Evolutionary conservation across 2,329 filamentous ascomycete species (phyloP).

Genomic region (Penicillium sp.): DNA sequence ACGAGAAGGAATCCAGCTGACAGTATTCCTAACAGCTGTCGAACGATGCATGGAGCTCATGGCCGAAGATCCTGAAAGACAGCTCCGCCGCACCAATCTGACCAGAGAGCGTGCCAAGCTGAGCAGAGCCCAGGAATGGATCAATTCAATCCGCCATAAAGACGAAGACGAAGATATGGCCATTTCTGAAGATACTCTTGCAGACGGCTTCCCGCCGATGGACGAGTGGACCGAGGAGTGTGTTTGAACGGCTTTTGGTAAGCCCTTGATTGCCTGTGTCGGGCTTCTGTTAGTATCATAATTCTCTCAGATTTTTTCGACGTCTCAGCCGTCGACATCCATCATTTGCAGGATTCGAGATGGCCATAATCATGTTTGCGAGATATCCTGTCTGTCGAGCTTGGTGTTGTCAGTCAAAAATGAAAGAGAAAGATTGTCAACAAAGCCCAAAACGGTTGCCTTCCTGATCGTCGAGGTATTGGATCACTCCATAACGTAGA

Average conservation of each 20-base stretch:
- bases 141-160: slow-evolving; percentile 15
- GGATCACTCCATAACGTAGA: too few relatives aligned
- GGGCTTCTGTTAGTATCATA: neutral
- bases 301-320: neutral
- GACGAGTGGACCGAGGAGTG: neutral
- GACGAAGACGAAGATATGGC: slow-evolving; percentile 9
- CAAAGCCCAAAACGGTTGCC: too few relatives aligned
- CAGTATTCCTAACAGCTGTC: slow-evolving; percentile 34
- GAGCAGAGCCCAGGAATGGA: slow-evolving; percentile 37
- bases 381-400: neutral
- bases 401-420: too few relatives aligned
- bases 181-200: neutral
- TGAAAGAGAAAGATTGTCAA: too few relatives aligned
- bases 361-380: neutral
- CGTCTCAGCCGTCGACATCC: neutral
- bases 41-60: slow-evolving; percentile 41
- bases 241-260: neutral
- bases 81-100: slow-evolving; percentile 33
- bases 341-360: neutral
- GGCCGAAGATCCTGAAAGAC: slow-evolving; percentile 40
- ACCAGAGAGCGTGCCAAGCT: slow-evolving; percentile 38
- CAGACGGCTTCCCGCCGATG: neutral
- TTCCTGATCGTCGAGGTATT: too few relatives aligned
- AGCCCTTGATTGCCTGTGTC: neutral
- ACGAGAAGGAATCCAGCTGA: neutral